A percentile compares a stretch with the other conserved stretches of the same genome.
These are phyloP conservation scores for Bidens hawaiensis DNA, from an alignment of 140 eudicot species.

Conservation along the genomic window DNA sequence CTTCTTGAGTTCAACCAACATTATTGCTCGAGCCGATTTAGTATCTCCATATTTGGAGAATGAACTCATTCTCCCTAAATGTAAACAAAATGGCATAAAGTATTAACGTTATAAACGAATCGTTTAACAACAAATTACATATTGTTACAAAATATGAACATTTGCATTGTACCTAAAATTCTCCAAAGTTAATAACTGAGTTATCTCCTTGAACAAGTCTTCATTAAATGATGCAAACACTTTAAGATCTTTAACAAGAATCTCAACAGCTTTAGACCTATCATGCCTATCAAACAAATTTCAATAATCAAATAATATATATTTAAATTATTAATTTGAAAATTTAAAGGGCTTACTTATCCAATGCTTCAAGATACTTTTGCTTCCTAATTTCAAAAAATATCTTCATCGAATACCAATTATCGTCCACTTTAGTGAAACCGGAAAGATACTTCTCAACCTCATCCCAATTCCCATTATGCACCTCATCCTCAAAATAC, in stretches of 20 bases:
- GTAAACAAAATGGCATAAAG: constrained; percentile 2
- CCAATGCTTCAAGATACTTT: constrained; percentile 95
- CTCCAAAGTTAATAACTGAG: constrained; percentile 79
- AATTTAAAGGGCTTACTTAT: constrained; percentile 46
- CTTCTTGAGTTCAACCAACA: constrained; percentile 93
- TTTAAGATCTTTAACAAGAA: constrained; percentile 89
- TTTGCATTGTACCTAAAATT: constrained; percentile 62
- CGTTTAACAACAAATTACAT: background rate
- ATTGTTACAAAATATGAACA: background rate
- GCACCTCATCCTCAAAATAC: constrained; percentile 93
- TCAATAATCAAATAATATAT: background rate
- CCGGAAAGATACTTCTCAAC: constrained; percentile 90
- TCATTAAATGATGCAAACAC: constrained; percentile 92
- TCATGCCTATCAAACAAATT: constrained; percentile 57
- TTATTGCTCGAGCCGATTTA: constrained; percentile 83
- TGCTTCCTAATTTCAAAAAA: constrained; percentile 92
- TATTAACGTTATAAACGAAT: background rate
- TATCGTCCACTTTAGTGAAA: constrained; percentile 89
- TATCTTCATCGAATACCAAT: constrained; percentile 91
- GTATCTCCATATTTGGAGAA: constrained; percentile 94
- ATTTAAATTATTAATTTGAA: too few relatives aligned
- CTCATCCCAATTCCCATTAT: constrained; percentile 92
- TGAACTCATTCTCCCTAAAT: constrained; percentile 85
- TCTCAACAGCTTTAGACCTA: constrained; percentile 78
- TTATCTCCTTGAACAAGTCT: constrained; percentile 89